A percentile compares a stretch with the other conserved stretches of the same genome.
These are phyloP conservation scores for Hanseniaspora lachancei DNA, from an alignment of 805 yeast species.

Conservation along the genomic window DNA sequence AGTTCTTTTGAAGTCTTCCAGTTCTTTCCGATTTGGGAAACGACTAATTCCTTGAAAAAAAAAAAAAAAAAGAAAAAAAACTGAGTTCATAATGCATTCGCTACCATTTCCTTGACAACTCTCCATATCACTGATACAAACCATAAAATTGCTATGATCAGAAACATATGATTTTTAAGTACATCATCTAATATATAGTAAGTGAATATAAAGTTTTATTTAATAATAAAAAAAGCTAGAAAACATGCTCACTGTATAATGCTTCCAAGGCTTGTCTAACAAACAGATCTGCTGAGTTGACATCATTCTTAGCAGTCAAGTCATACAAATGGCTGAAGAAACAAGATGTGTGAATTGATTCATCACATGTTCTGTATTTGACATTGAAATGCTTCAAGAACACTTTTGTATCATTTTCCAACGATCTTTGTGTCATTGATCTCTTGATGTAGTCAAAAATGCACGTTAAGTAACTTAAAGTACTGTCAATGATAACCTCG, in stretches of 20 bases:
- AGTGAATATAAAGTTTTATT: no score
- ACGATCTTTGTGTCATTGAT: background rate
- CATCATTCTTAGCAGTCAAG: background rate
- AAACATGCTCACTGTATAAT: background rate
- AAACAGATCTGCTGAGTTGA: background rate
- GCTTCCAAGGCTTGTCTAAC: background rate
- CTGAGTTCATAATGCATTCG: background rate
- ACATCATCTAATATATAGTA: background rate
- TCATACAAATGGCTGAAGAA: background rate
- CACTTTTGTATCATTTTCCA: background rate
- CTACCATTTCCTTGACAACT: background rate
- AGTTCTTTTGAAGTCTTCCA: background rate
- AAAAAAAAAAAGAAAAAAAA: background rate
- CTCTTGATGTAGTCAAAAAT: background rate
- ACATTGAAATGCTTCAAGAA: background rate
- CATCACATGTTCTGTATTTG: background rate
- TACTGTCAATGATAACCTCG: background rate
- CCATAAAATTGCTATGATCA: no score
- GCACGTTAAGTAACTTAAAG: background rate
- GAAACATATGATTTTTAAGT: no score
- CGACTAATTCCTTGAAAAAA: background rate
- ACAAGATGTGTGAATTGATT: background rate
- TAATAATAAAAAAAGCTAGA: no score
- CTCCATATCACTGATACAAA: background rate
- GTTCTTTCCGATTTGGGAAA: background rate